Evolutionary conservation across 2,329 filamentous ascomycete genomes (phyloP).

Genomic region (Botrytis fabae): DNA sequence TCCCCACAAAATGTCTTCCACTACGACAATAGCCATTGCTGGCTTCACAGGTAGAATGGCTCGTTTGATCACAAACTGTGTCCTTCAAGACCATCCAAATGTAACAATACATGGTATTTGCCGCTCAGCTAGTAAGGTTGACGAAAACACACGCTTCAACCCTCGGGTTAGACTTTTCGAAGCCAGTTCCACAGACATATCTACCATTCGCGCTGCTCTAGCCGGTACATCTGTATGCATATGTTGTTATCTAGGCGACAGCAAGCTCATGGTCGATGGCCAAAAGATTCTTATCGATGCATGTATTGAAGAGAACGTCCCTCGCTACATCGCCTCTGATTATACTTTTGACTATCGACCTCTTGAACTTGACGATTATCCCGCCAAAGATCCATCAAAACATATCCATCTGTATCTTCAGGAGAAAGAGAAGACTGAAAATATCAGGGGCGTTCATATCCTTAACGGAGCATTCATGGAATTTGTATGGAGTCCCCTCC

Average conservation of each 20-base stretch:
- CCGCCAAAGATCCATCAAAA: background rate
- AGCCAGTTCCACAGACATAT: background rate
- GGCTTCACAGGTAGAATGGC: background rate
- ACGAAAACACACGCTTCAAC: background rate
- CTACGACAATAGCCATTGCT: background rate
- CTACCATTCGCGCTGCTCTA: background rate
- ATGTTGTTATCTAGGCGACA: background rate
- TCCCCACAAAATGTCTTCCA: background rate
- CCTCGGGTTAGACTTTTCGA: background rate
- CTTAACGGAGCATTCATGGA: background rate
- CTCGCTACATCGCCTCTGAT: background rate
- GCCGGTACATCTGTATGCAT: background rate
- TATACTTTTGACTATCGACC: background rate
- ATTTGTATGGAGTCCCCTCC: background rate
- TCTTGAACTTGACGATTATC: background rate
- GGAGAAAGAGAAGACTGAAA: background rate
- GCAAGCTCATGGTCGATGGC: background rate
- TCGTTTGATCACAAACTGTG: background rate
- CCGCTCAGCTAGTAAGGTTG: background rate
- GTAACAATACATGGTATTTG: background rate
- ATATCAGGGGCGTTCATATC: background rate
- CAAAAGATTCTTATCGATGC: background rate
- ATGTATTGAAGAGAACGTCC: background rate
- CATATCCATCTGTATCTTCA: background rate
- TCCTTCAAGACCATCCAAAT: background rate